These are phyloP conservation scores for Chlorociboria aeruginascens DNA, from an alignment of 495 filamentous ascomycete genomes.

Conservation along the genomic window DNA sequence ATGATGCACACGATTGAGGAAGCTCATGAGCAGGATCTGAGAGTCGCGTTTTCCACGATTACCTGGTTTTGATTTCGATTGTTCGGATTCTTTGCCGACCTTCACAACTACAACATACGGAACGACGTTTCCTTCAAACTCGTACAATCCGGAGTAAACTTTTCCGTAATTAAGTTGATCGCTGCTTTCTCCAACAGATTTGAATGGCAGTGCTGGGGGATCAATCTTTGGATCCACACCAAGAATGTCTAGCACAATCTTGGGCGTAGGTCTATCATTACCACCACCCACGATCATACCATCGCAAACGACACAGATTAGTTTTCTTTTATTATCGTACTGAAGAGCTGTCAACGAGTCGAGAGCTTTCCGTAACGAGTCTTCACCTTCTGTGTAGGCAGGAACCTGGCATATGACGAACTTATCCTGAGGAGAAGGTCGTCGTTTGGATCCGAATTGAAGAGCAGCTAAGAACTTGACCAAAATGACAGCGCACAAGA, in stretches of 20 bases:
- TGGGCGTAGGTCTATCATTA: constrained; percentile 93
- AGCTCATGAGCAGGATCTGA: constrained; percentile 72
- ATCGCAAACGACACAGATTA: constrained; percentile 88
- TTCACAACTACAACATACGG: constrained; percentile 95
- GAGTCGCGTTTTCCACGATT: constrained; percentile 98
- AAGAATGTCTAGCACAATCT: constrained; percentile 93
- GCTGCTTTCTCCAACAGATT: constrained; percentile 76
- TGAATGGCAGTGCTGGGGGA: constrained; percentile 85
- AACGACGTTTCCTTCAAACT: constrained; percentile 94
- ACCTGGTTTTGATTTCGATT: constrained; percentile 81
- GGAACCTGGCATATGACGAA: constrained; percentile 98
- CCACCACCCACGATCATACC: constrained; percentile 94
- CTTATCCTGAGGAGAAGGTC: constrained; percentile 86
- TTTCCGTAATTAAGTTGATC: constrained; percentile 97
- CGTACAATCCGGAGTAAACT: constrained; percentile 95
- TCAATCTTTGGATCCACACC: constrained; percentile 96
- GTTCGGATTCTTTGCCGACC: constrained; percentile 92
- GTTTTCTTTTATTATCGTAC: constrained; percentile 95
- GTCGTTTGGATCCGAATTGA: constrained; percentile 85
- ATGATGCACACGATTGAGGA: constrained; percentile 96
- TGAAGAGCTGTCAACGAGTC: constrained; percentile 89
- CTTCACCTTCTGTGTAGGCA: constrained; percentile 96
- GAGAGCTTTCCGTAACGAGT: constrained; percentile 79
- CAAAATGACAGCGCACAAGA: constrained; percentile 68
- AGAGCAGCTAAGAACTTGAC: constrained; percentile 90